Conservation (phyloP, 495 filamentous ascomycete species). For the Talaromyces stipitatus region DNA sequence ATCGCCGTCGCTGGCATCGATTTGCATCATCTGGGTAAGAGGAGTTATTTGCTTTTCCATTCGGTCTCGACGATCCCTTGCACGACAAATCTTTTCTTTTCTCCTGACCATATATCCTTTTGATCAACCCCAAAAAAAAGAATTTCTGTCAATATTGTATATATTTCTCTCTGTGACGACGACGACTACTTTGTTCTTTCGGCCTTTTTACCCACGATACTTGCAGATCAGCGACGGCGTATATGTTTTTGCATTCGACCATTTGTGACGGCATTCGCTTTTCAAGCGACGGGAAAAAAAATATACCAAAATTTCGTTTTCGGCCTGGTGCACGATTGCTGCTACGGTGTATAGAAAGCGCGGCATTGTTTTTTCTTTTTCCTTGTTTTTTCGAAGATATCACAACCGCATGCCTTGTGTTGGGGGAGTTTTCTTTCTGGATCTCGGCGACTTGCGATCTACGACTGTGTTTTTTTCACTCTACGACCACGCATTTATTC, state of each 20-base stretch:
- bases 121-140: background rate
- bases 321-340: constrained; percentile 13
- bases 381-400: constrained; percentile 22
- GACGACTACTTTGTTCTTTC: background rate
- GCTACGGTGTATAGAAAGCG: constrained; percentile 42
- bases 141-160: constrained; percentile 4
- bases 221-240: constrained; percentile 7
- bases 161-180: constrained; percentile 5
- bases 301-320: constrained; percentile 8
- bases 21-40: background rate
- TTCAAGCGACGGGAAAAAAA: background rate
- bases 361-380: constrained; percentile 26
- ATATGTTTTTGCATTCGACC: background rate
- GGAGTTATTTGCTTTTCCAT: background rate
- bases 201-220: background rate
- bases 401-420: constrained; percentile 11
- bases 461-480: background rate
- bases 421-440: constrained; percentile 5
- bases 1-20: constrained; percentile 1
- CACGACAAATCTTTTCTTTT: background rate
- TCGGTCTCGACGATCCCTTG: constrained; percentile 6
- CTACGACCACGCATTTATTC: constrained; percentile 2
- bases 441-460: background rate
- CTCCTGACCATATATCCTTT: background rate
- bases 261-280: constrained; percentile 2